Evolutionary conservation across 163 green algal genomes (phyloP), one percentile per base, ranked within the genome.

Genomic region (Chlamydomonas reinhardtii): DNA sequence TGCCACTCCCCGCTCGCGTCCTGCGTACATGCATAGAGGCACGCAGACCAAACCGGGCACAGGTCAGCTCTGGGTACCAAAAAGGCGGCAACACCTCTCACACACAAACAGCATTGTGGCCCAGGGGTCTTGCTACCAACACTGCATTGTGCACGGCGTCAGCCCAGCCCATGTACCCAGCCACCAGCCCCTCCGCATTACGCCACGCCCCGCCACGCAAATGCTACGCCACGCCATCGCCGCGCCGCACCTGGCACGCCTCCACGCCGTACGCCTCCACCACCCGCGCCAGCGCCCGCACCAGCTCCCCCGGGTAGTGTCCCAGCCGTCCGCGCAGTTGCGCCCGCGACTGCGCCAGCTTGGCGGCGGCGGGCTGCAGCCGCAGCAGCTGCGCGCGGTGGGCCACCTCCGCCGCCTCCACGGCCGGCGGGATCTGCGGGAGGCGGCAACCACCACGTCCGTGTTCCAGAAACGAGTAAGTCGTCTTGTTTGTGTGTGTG

Each of bases 321-420:
- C 9, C 72, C 61, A 87, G 72, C n/a, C 59, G 59, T 17, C 37
- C 70, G 2, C 82, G 71, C 71, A 87, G 82, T 72, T 81, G 72
- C 61, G 20, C 6, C 19, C 37, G 14, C 61, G 61, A 74, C 48
- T 48, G 31, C 59, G 32, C 56, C 72, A 87, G 59, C 72, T 82
- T 66, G n/a, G 72, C 12, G 12, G 29, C 25, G 0, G 69, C 29
- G 70, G 70, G 72, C 61, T 74, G 71, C 72, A 87, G 72, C 29
- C n/a, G 61, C 61, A 87, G 61, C 72, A 87, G 59, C 72, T 64
- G n/a, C 12, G 72, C 82, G 25, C 82, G 72, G 72, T 74, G 65
- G 16, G 32, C 48, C 82, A 81, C 37, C 71, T 87, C 82, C 12
- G 72, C 82, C 16, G 35, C 72, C 61, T 87, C 82, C 56, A 86